A percentile compares a stretch with the other conserved stretches of the same genome.
These are phyloP conservation scores for Nemania serpens DNA, from an alignment of 2,329 filamentous ascomycete species.

Conservation along the genomic window DNA sequence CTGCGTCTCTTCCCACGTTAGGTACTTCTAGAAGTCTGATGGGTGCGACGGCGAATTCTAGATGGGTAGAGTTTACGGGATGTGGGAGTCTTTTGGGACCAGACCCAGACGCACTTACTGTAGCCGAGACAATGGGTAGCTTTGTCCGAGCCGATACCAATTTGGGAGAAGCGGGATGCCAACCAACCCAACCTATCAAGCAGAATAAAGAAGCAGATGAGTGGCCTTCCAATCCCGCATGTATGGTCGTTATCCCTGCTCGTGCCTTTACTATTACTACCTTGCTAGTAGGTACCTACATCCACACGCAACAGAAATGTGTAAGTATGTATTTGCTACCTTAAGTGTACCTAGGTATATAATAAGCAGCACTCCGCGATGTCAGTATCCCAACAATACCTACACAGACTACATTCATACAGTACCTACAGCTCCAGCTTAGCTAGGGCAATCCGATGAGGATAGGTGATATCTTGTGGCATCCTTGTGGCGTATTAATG, in stretches of 20 bases:
- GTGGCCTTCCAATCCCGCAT: background rate
- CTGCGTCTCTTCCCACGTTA: background rate
- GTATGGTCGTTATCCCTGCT: background rate
- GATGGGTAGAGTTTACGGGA: background rate
- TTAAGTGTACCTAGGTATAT: too few species aligned
- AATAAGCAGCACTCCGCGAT: too few species aligned
- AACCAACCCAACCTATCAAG: too few species aligned
- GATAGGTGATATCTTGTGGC: too few species aligned
- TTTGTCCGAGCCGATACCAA: background rate
- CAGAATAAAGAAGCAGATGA: background rate
- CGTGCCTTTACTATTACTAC: background rate
- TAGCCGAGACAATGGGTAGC: background rate
- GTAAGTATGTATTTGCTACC: too few species aligned
- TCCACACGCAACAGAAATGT: too few species aligned
- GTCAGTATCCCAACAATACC: too few species aligned
- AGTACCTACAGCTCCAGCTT: background rate
- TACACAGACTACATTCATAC: background rate
- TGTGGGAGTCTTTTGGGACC: background rate
- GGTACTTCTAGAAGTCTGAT: slow-evolving; percentile 8
- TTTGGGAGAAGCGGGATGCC: background rate
- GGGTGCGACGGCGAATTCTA: background rate
- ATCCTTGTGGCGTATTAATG: too few species aligned
- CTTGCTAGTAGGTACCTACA: background rate
- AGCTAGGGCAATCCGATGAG: too few species aligned
- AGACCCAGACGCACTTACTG: background rate